Percentiles rank a stretch among this genome's conserved stretches.
These are phyloP conservation scores for Clonostachys byssicola DNA, from an alignment of 2,329 filamentous ascomycete species.

Conservation along the genomic window DNA sequence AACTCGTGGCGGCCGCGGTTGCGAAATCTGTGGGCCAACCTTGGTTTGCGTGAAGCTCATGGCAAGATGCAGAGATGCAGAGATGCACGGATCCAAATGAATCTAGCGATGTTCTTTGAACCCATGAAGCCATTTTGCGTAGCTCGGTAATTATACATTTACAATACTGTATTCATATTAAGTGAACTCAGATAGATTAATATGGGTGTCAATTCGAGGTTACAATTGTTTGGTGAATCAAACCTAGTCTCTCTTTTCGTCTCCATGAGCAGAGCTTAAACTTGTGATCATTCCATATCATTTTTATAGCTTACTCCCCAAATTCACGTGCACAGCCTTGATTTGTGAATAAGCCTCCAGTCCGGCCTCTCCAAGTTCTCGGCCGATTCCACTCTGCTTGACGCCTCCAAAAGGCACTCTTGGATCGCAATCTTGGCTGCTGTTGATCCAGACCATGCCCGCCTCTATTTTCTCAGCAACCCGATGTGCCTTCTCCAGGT, in stretches of 20 bases:
- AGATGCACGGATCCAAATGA: too few species aligned
- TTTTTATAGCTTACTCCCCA: constrained; percentile 9
- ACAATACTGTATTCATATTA: too few species aligned
- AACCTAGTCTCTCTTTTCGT: too few species aligned
- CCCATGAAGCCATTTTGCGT: too few species aligned
- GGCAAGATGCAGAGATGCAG: too few species aligned
- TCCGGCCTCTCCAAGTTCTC: constrained; percentile 38
- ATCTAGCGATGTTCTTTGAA: too few species aligned
- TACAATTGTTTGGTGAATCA: too few species aligned
- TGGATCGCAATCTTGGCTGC: constrained; percentile 13
- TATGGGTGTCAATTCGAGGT: too few species aligned
- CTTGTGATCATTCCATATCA: not conserved
- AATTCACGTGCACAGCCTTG: constrained; percentile 22
- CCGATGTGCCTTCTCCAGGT: constrained; percentile 31
- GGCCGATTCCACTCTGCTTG: constrained; percentile 55
- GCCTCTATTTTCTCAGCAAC: constrained; percentile 43
- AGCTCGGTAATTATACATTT: too few species aligned
- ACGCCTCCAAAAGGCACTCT: constrained; percentile 33
- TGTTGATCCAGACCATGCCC: constrained; percentile 34
- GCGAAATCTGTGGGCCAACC: constrained; percentile 8
- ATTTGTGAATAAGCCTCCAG: constrained; percentile 30
- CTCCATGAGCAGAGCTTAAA: too few species aligned
- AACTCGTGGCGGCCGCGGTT: constrained; percentile 28
- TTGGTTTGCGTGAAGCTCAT: too few species aligned
- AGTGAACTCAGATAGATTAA: too few species aligned